Evolutionary conservation across 1,284 basidiomycete genomes (phyloP).

Genomic region (Wolfiporia cocos): DNA sequence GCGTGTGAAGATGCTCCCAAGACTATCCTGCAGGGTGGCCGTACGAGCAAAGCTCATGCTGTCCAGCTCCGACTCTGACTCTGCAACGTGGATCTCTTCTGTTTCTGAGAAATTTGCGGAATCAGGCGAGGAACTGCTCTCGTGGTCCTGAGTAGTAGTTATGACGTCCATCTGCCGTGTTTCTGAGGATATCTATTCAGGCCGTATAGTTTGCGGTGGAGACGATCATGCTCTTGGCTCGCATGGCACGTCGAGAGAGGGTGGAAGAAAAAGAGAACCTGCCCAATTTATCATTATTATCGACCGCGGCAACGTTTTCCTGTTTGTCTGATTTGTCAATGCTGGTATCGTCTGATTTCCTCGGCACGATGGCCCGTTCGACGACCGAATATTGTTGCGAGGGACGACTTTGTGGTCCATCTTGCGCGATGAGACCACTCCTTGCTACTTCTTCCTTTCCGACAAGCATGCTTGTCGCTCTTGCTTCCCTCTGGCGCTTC

Average conservation of each 20-base stretch:
- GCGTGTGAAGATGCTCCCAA: not conserved
- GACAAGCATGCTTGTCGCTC: conserved; percentile 2
- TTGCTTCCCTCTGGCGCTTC: too few relatives aligned
- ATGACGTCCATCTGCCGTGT: conserved; percentile 2
- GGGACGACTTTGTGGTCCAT: too few relatives aligned
- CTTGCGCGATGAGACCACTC: too few relatives aligned
- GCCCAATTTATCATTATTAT: too few relatives aligned
- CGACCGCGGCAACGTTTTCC: not conserved
- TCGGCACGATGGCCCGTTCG: too few relatives aligned
- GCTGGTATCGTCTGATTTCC: too few relatives aligned
- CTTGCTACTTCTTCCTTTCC: conserved; percentile 1
- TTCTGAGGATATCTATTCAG: not conserved
- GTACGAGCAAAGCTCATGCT: conserved; percentile 25
- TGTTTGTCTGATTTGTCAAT: not conserved
- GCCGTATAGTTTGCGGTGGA: conserved; percentile 1
- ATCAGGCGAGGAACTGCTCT: not conserved
- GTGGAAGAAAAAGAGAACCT: conserved; percentile 25
- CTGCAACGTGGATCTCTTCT: conserved; percentile 10
- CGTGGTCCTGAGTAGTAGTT: conserved; percentile 7
- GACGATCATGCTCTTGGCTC: conserved; percentile 14
- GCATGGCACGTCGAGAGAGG: conserved; percentile 17
- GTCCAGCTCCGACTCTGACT: conserved; percentile 21
- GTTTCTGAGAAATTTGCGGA: conserved; percentile 4
- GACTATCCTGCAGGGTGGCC: conserved; percentile 1
- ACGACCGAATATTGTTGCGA: too few relatives aligned